These are phyloP conservation scores for Heimioporus sp. DNA, from an alignment of 768 basidiomycete species.

Conservation along the genomic window DNA sequence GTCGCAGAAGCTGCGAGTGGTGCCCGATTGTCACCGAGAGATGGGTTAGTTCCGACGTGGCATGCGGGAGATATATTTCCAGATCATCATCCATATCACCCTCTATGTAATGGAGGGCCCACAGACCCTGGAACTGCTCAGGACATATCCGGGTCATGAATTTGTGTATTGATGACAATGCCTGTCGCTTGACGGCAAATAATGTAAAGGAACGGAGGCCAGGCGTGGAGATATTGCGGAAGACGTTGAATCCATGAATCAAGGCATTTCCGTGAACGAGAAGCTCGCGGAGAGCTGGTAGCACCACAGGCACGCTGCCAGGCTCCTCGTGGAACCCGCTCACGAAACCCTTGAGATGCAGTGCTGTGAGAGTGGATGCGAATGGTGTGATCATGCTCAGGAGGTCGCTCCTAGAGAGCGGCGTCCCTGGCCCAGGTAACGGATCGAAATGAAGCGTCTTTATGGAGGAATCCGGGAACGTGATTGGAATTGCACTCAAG, in stretches of 20 bases:
- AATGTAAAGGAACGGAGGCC: slow-evolving; percentile 24
- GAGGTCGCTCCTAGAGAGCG: slow-evolving; percentile 26
- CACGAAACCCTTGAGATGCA: slow-evolving; percentile 32
- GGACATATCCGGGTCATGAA: slow-evolving; percentile 35
- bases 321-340: slow-evolving; percentile 32
- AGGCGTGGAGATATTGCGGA: slow-evolving; percentile 35
- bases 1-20: slow-evolving; percentile 32
- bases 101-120: slow-evolving; percentile 32
- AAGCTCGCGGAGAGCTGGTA: slow-evolving; percentile 28
- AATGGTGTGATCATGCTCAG: slow-evolving; percentile 30
- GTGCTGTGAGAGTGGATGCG: slow-evolving; percentile 26
- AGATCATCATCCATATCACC: slow-evolving; percentile 35
- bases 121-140: slow-evolving; percentile 33
- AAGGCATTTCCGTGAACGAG: slow-evolving; percentile 31
- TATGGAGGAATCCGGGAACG: slow-evolving; percentile 25
- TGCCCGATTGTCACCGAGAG: slow-evolving; percentile 33
- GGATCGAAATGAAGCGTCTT: slow-evolving; percentile 37
- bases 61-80: slow-evolving; percentile 32
- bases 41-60: slow-evolving; percentile 34
- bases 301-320: slow-evolving; percentile 31
- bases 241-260: slow-evolving; percentile 33
- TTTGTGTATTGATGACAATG: slow-evolving; percentile 33
- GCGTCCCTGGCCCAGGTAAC: slow-evolving; percentile 26
- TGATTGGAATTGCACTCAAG: slow-evolving; percentile 32
- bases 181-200: slow-evolving; percentile 25